phyloP scores from a whole-genome alignment of 2,329 filamentous ascomycete species.

The Chalaropsis ovoidea region DNA sequence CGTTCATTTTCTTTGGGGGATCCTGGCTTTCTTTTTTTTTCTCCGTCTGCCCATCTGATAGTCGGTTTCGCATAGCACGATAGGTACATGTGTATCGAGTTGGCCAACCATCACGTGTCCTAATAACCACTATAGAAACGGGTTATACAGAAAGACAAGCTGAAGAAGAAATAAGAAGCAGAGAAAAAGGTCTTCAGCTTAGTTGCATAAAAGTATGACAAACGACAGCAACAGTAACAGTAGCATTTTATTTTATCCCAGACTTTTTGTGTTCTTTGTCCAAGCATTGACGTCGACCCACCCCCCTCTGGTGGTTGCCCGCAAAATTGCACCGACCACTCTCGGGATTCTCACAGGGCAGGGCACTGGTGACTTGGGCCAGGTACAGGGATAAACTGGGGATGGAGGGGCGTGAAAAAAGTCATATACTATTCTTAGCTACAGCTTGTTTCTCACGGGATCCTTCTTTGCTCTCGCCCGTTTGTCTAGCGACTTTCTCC shows the following conservation, averaged over 20 bases:
- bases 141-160: background rate
- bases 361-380: background rate
- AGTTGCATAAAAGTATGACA: background rate
- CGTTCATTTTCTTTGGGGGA: background rate
- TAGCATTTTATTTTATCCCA: background rate
- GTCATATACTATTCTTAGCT: conserved; percentile 1
- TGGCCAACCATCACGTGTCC: too few species aligned
- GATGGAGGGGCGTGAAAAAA: background rate
- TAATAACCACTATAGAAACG: background rate
- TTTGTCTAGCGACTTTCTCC: background rate
- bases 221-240: background rate
- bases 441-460: conserved; percentile 5
- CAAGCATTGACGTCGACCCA: background rate
- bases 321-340: background rate
- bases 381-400: conserved; percentile 1
- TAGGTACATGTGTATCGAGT: too few species aligned
- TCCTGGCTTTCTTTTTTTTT: background rate
- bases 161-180: background rate
- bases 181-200: too few species aligned
- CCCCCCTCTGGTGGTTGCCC: background rate
- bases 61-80: too few species aligned
- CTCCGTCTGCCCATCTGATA: background rate
- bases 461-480: background rate
- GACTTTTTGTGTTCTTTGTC: background rate
- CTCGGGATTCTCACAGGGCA: background rate